Percentiles rank a stretch among this genome's conserved stretches.
Conservation (phyloP, 768 basidiomycete species). For the Leccinellum rugosiceps region DNA sequence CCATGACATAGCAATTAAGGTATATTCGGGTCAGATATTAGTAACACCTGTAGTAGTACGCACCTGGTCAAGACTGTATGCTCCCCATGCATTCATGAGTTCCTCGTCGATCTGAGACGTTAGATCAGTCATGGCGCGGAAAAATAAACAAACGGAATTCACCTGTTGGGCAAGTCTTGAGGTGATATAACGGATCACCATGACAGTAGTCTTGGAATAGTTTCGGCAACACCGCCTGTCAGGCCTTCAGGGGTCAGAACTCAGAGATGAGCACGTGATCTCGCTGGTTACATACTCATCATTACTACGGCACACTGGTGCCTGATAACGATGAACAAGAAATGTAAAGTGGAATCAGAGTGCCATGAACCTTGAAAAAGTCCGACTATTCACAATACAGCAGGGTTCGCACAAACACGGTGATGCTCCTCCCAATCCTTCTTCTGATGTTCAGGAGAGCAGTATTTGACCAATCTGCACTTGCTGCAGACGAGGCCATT, state of each 20-base stretch:
- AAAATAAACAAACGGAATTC: background rate
- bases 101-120: constrained; percentile 83
- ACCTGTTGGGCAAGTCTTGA: constrained; percentile 79
- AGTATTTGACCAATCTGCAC: constrained; percentile 77
- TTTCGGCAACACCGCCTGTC: background rate
- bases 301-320: constrained; percentile 1
- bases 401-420: constrained; percentile 55
- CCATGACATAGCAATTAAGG: background rate
- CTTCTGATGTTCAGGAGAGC: constrained; percentile 69
- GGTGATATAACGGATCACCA: constrained; percentile 64
- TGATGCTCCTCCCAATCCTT: constrained; percentile 79
- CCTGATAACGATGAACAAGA: background rate
- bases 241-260: background rate
- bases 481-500: constrained; percentile 68
- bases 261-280: background rate
- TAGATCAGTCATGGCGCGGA: background rate
- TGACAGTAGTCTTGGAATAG: constrained; percentile 22
- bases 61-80: constrained; percentile 94
- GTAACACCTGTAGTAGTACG: constrained; percentile 1
- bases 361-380: background rate
- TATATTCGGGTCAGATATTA: background rate
- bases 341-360: background rate
- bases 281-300: background rate
- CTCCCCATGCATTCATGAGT: constrained; percentile 83
- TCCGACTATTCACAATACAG: constrained; percentile 10